phyloP scores from a whole-genome alignment of 2,329 filamentous ascomycete species.

The Fragosphaeria purpurea region DNA sequence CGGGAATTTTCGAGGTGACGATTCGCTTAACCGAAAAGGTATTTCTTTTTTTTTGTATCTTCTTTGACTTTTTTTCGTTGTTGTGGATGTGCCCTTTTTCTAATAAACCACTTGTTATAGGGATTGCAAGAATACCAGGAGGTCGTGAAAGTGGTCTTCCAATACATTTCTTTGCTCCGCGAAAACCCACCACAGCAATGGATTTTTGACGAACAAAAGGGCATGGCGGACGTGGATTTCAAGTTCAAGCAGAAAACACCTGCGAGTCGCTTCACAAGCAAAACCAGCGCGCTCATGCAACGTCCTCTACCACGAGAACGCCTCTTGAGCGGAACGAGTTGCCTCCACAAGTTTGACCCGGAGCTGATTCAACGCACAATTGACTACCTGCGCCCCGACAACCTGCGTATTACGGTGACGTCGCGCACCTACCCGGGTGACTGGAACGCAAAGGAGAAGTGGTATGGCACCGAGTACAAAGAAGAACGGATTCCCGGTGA shows the following conservation, averaged over 20 bases:
- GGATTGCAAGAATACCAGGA: conserved; percentile 72
- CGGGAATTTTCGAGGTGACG: conserved; percentile 69
- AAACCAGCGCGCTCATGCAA: conserved; percentile 81
- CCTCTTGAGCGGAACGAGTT: conserved; percentile 70
- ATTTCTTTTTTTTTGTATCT: conserved; percentile 8
- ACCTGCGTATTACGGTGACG: conserved; percentile 75
- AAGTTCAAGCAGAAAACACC: conserved; percentile 89
- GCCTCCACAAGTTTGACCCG: conserved; percentile 71
- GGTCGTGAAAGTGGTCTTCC: conserved; percentile 74
- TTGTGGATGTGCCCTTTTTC: no score
- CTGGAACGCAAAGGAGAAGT: conserved; percentile 85
- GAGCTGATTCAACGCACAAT: conserved; percentile 66
- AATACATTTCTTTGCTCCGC: conserved; percentile 80
- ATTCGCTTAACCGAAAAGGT: conserved; percentile 76
- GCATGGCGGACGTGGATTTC: conserved; percentile 87
- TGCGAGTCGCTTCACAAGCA: conserved; percentile 80
- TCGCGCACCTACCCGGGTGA: conserved; percentile 74
- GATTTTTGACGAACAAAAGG: conserved; percentile 89
- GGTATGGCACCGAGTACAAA: conserved; percentile 95
- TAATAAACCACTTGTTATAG: conserved; percentile 18
- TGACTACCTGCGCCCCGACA: conserved; percentile 69
- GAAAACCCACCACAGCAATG: conserved; percentile 76
- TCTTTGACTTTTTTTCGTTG: not conserved
- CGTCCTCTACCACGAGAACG: conserved; percentile 77
- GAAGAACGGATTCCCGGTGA: conserved; percentile 68